Base-by-base conservation (phyloP, 805 yeast genomes). In the Scheffersomyces amazonensis region DNA sequence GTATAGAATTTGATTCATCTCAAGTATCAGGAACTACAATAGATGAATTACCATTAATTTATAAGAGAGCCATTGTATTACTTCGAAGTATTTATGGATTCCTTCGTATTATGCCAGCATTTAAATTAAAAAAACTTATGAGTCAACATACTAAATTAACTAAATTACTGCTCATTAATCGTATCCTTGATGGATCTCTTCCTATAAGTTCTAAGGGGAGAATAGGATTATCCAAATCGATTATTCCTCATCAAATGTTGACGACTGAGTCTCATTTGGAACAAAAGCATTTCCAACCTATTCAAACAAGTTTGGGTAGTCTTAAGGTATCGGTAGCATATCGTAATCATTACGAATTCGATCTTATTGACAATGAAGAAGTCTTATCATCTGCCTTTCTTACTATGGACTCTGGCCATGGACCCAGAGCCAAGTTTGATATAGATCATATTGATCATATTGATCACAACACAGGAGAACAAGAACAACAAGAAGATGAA, bases 181-280 rank as follows among this genome's bases (percentile, higher is more conserved):
- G 87, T 38, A 60, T 85, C 0, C 53, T 86, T 22, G 90, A 89
- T 56, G 96, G 96, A 0, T 75, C 82, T 12, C 77, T 79, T 47
- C 83, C 93, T 1, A 85, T 90, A 20, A 70, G 81, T 9, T 83
- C 95, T 1, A 82, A 81, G 54, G 96, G 96, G 2, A 67, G 97
- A 44, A 76, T 89, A 17, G 97, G 97, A 0, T 69, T 91, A 37
- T 81, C 91, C 44, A 83, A 84, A 55, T 66, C 82, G 3, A 73
- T 83, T 2, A 73, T 80, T 40, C 78, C 60, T 43, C 66, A 56
- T 39, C 67, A 62, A 37, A 52, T 59, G 59, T 52, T 59, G 15
- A 42, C 53, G 15, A 44, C 62, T 2, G 64, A 61, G 21, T 63
- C 79, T 13, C 87, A 83, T 51, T 63, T 84, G 41, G 71, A 71